Conservation (phyloP, 768 basidiomycete genomes). For the Krasilnikovozyma curviuscula region DNA sequence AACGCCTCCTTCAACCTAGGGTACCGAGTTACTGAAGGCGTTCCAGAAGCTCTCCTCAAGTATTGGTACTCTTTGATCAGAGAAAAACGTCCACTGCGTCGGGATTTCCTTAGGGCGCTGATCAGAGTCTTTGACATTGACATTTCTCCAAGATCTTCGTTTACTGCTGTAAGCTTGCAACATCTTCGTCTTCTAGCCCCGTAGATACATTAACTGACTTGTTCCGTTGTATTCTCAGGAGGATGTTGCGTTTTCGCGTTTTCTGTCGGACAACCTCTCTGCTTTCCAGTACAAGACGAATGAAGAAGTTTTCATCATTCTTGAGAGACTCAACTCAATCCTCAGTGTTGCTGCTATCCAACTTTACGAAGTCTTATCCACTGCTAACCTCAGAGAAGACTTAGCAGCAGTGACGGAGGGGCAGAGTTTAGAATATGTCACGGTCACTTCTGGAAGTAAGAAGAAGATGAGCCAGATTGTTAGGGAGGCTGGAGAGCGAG, state of each 20-base stretch:
- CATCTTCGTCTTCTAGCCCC: neutral
- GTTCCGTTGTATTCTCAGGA: slow-evolving; percentile 31
- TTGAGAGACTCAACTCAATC: slow-evolving; percentile 54
- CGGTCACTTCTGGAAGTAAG: neutral
- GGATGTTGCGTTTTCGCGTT: slow-evolving; percentile 68
- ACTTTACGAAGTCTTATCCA: slow-evolving; percentile 49
- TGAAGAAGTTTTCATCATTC: slow-evolving; percentile 74
- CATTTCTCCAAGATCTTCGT: slow-evolving; percentile 34
- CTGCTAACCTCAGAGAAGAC: slow-evolving; percentile 28
- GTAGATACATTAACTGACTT: neutral
- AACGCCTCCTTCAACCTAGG: slow-evolving; percentile 29
- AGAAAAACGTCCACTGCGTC: slow-evolving; percentile 67
- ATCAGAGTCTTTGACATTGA: slow-evolving; percentile 63
- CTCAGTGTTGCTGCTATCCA: slow-evolving; percentile 66
- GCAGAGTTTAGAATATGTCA: neutral
- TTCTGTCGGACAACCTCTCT: slow-evolving; percentile 87
- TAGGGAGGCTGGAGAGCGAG: slow-evolving; percentile 1
- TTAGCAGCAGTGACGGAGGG: slow-evolving; percentile 11
- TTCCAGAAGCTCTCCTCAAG: slow-evolving; percentile 55
- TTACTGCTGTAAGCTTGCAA: slow-evolving; percentile 33
- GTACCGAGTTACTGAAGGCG: no score
- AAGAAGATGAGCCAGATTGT: neutral
- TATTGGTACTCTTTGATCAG: slow-evolving; percentile 80
- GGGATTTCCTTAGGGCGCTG: slow-evolving; percentile 70
- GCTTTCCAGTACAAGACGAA: slow-evolving; percentile 85